Percentiles rank a stretch among this genome's conserved stretches.
Evolutionary conservation across 2,329 filamentous ascomycete species (phyloP).

Genomic region (Claviceps purpurea): DNA sequence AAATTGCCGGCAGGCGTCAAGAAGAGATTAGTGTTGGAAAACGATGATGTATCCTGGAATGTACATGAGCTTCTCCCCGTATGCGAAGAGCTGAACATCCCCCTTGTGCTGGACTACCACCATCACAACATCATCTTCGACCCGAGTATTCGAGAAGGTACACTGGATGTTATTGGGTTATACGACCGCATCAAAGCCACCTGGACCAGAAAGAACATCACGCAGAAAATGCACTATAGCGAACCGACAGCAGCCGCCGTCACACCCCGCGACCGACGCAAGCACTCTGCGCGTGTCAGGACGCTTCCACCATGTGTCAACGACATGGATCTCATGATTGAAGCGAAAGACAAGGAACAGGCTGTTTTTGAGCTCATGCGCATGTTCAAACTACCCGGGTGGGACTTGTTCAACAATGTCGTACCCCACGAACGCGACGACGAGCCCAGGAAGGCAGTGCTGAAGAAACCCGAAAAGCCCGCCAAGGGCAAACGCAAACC

Average conservation of each 20-base stretch:
- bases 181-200: slow-evolving; percentile 69
- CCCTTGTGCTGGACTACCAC: slow-evolving; percentile 82
- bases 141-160: slow-evolving; percentile 62
- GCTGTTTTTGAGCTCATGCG: slow-evolving; percentile 91
- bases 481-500: slow-evolving; percentile 25
- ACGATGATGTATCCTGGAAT: slow-evolving; percentile 87
- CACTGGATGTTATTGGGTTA: slow-evolving; percentile 60
- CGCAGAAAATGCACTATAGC: slow-evolving; percentile 94
- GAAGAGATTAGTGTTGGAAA: slow-evolving; percentile 74
- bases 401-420: slow-evolving; percentile 61
- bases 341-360: slow-evolving; percentile 96
- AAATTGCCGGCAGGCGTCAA: slow-evolving; percentile 57
- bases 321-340: slow-evolving; percentile 96
- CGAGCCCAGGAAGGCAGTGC: slow-evolving; percentile 41
- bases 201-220: slow-evolving; percentile 74
- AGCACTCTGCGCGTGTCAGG: slow-evolving; percentile 69
- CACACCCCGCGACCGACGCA: slow-evolving; percentile 64
- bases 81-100: slow-evolving; percentile 90
- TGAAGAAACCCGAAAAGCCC: slow-evolving; percentile 26
- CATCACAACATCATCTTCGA: slow-evolving; percentile 94
- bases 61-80: slow-evolving; percentile 82
- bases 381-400: slow-evolving; percentile 71
- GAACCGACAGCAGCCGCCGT: slow-evolving; percentile 54
- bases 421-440: slow-evolving; percentile 65
- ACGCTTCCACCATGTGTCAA: slow-evolving; percentile 69